These are phyloP conservation scores for Cordyceps pruinosa DNA, from an alignment of 2,329 filamentous ascomycete species.

Conservation along the genomic window DNA sequence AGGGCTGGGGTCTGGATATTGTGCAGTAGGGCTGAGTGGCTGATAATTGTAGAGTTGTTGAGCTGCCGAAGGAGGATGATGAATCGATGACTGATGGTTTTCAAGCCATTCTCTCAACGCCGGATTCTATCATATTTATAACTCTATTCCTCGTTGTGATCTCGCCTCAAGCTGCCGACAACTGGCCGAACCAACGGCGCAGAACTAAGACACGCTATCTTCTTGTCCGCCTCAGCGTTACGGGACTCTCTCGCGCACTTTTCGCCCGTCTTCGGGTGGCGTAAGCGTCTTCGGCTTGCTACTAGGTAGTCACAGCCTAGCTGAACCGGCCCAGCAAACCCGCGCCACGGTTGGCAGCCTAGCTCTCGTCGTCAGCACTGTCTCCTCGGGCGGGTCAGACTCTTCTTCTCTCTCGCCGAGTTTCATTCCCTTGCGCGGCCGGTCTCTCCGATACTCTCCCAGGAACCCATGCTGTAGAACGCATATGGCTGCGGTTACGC, in stretches of 20 bases:
- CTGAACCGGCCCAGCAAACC: not conserved
- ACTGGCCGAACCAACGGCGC: not conserved
- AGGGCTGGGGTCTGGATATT: not conserved
- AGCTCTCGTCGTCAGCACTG: not conserved
- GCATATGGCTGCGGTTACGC: not conserved
- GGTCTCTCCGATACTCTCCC: not conserved
- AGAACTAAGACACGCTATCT: not conserved
- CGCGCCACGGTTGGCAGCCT: not conserved
- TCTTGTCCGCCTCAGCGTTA: not conserved
- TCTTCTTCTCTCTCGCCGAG: not conserved
- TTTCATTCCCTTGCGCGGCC: not conserved
- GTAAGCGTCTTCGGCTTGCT: not conserved
- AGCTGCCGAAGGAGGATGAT: not conserved
- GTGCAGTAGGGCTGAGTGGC: not conserved
- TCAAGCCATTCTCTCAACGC: not conserved
- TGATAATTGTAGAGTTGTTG: not conserved
- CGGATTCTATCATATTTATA: not conserved
- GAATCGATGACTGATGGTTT: not conserved
- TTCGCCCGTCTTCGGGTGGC: not conserved
- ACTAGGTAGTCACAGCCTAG: not conserved
- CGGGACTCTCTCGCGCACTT: not conserved
- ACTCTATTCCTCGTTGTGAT: not conserved
- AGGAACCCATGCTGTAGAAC: not conserved
- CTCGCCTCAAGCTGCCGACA: not conserved
- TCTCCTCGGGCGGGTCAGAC: not conserved